Evolutionary conservation across 1,284 basidiomycete species (phyloP), one percentile per base, ranked within the genome.

Genomic region (Anthracocystis panici-leucophaei): DNA sequence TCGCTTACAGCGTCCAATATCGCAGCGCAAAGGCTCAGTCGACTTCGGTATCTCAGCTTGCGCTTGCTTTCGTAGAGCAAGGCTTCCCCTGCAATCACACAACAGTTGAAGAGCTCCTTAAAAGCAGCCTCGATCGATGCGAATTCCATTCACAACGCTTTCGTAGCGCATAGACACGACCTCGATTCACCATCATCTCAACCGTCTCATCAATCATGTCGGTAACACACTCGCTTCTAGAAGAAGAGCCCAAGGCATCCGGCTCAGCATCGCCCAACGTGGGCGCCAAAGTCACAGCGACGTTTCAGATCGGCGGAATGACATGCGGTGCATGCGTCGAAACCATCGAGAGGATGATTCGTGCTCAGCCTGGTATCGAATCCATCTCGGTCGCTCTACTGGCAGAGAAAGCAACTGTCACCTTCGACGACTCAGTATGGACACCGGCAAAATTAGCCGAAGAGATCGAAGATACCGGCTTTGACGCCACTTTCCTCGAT

Each of bases 381-480:
- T 92, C 91, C 8, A 88, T 97, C 65, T 93, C 94, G 82, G 95
- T 99, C 23, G 95, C 96, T 16, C 88, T 99, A 20, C 89, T 99
- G 27, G 93, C 97, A 11, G 96, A 99, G 86, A 91, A 94, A 27
- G 96, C 92, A 3, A 89, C 94, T 35, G 88, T 99, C 75, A 93
- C 94, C 82, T 99, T 93, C 82, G 93, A 97, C 82, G 89, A 92
- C 21, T 51, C 64, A 23, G 52, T 87, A n/a, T 98, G 96, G 95
- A 90, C 89, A 29, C 87, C 90, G 16, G 88, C 92, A 50, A 90
- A 90, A 77, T 93, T 67, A 23, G 49, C 58, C 2, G 85, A 94
- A 90, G 93, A 94, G 89, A 93, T 96, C 72, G 91, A 91, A 18
- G 94, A 96, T 86, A 92, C 95, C 55, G 94, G 94, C 16, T 97